Evolutionary conservation across 2,329 filamentous ascomycete species (phyloP), one percentile per base, ranked within the genome.

Genomic region (Aspergillus tamarii): DNA sequence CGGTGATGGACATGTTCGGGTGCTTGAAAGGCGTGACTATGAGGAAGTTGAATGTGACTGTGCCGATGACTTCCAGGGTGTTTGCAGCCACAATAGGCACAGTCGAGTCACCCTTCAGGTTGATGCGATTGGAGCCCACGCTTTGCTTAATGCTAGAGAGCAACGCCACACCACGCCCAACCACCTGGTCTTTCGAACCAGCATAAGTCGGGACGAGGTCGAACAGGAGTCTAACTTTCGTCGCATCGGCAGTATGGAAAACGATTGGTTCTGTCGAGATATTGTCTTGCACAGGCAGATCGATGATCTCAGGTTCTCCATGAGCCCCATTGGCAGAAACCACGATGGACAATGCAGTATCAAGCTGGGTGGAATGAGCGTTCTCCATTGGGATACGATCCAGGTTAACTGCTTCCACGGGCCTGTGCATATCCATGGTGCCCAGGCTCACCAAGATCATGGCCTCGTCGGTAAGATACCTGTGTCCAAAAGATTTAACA

Each of bases 181-280:
- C 89, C 68, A 95, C 85, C 70, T 91, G 91, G 72, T 97, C 93
- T 52, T 86, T 87, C 8, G 84, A 83, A 5, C 94, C 95, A 46
- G 94, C 91, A 78, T 98, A 98, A 0, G 95, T 99, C 1, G 94
- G 95, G 1, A 98, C 89, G 69, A 99, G 92, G 72, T 99, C 95
- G 71, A 99, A 99, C 59, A 96, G 83, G 11, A 99, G 82, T 76
- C 94, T 96, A 64, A 97, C 94, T 72, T 93, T 92, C 32, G 86
- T 84, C 0, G 89, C 84, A 73, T 98, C 92, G 1, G 80, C 84
- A 0, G 94, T 90, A 62, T 89, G 92, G 78, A 99, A 99, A 0
- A 93, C 89, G 52, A 99, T 92, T 0, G 95, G 95, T 71, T 97
- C 94, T 0, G 95, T 98, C 41, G 91, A 90, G 69, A 97, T 92